Percentiles rank a stretch among this genome's conserved stretches.
Evolutionary conservation across 768 basidiomycete species (phyloP).

Genomic region (Lactarius sp.): DNA sequence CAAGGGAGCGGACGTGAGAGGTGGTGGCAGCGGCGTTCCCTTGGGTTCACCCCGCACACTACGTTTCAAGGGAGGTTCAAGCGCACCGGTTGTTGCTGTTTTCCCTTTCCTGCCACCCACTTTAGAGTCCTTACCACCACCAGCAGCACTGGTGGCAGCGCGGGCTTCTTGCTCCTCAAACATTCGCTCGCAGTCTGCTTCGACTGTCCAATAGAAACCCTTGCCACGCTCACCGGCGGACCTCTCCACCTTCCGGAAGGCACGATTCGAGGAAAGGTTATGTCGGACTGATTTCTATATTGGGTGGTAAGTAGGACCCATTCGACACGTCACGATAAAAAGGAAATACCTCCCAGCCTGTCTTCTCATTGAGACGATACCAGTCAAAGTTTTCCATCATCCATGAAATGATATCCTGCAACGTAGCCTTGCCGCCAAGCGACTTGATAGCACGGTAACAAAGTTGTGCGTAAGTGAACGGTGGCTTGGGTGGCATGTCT

Average conservation of each 20-base stretch:
- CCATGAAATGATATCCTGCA: conserved; percentile 91
- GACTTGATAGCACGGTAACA: conserved; percentile 86
- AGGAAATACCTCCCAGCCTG: conserved; percentile 81
- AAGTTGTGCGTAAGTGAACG: conserved; percentile 85
- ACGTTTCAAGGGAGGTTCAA: conserved; percentile 64
- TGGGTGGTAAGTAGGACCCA: neutral
- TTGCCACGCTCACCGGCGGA: conserved; percentile 83
- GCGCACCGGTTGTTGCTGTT: conserved; percentile 31
- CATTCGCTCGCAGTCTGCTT: conserved; percentile 61
- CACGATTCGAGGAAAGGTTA: conserved; percentile 87
- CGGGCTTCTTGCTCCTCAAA: conserved; percentile 65
- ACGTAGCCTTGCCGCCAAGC: conserved; percentile 78
- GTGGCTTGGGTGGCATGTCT: conserved; percentile 84
- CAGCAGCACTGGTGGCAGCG: conserved; percentile 31
- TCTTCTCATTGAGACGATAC: conserved; percentile 78
- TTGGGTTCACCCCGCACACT: conserved; percentile 62
- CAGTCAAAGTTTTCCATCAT: conserved; percentile 85
- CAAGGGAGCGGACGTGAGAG: conserved; percentile 61
- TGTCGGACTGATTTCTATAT: conserved; percentile 83
- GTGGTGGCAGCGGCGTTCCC: conserved; percentile 58
- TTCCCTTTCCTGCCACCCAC: conserved; percentile 57
- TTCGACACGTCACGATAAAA: conserved; percentile 9
- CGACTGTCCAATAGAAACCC: conserved; percentile 91
- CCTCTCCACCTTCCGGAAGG: conserved; percentile 87
- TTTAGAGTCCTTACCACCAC: conserved; percentile 39